These are phyloP conservation scores for Barbarea vulgaris DNA, from an alignment of 345 rosid genomes.

Conservation along the genomic window DNA sequence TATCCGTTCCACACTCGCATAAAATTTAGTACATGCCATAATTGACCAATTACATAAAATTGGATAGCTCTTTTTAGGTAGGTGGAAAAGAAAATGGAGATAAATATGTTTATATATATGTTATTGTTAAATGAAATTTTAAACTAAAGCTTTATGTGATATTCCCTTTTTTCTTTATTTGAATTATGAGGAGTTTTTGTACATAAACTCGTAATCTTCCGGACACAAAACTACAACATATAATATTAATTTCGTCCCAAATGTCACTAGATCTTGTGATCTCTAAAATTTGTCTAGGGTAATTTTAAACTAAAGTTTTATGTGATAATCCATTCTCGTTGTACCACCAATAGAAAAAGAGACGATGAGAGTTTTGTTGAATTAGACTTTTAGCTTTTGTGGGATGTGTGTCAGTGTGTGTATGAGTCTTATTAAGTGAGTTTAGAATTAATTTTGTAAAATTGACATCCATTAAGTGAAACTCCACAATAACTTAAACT, in stretches of 20 bases:
- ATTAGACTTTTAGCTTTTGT: not conserved
- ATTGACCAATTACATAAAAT: conserved; percentile 11
- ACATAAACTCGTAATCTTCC: no score
- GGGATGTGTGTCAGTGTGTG: not conserved
- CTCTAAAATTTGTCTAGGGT: no score
- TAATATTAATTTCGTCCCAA: no score
- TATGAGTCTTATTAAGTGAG: not conserved
- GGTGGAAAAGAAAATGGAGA: not conserved
- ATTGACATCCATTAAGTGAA: not conserved
- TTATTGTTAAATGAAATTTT: not conserved
- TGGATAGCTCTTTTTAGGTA: not conserved
- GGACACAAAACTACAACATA: no score
- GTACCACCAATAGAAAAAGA: not conserved
- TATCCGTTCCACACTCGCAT: conserved; percentile 14
- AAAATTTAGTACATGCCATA: conserved; percentile 17
- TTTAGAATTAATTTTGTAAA: not conserved
- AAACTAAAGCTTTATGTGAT: not conserved
- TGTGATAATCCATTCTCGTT: not conserved
- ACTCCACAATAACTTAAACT: not conserved
- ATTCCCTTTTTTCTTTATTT: no score
- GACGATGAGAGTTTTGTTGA: not conserved
- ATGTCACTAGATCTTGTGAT: no score
- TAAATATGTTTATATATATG: not conserved
- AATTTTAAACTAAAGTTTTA: no score
- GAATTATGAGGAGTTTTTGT: no score